Conservation (phyloP, 371 early-diverging fungal species). For the Mucor lusitanicus region DNA sequence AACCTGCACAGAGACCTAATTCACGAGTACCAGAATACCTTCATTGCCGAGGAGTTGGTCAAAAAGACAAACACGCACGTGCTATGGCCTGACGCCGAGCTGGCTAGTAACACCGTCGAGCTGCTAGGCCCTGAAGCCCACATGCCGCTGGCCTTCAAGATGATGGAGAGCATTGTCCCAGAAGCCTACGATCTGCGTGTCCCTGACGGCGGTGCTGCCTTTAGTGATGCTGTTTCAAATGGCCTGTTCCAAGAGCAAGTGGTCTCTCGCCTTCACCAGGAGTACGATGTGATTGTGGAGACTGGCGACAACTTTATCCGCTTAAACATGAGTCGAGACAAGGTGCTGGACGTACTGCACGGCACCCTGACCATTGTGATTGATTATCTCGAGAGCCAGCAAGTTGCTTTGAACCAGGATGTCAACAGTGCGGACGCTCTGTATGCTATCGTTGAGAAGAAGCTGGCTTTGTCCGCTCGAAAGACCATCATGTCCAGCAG, state of each 20-base stretch:
- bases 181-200: conserved; percentile 41
- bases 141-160: conserved; percentile 31
- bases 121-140: conserved; percentile 49
- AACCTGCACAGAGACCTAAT: conserved; percentile 49
- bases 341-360: not conserved
- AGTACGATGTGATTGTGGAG: conserved; percentile 6
- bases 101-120: conserved; percentile 37
- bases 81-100: conserved; percentile 55
- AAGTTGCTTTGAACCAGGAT: conserved; percentile 12
- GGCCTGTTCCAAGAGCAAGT: conserved; percentile 8
- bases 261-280: not conserved
- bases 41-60: conserved; percentile 46
- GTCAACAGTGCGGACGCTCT: conserved; percentile 2
- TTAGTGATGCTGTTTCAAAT: not conserved
- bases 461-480: not conserved
- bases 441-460: conserved; percentile 7
- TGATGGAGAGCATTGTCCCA: conserved; percentile 42
- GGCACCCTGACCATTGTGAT: conserved; percentile 9
- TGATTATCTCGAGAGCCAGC: conserved; percentile 13
- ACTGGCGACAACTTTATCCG: conserved; percentile 8
- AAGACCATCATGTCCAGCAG: not conserved
- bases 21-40: conserved; percentile 37
- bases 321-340: conserved; percentile 7
- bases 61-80: conserved; percentile 57
- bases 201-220: conserved; percentile 7